Evolutionary conservation across 1,284 basidiomycete genomes (phyloP).

Genomic region (Apiotrichum laibachii): DNA sequence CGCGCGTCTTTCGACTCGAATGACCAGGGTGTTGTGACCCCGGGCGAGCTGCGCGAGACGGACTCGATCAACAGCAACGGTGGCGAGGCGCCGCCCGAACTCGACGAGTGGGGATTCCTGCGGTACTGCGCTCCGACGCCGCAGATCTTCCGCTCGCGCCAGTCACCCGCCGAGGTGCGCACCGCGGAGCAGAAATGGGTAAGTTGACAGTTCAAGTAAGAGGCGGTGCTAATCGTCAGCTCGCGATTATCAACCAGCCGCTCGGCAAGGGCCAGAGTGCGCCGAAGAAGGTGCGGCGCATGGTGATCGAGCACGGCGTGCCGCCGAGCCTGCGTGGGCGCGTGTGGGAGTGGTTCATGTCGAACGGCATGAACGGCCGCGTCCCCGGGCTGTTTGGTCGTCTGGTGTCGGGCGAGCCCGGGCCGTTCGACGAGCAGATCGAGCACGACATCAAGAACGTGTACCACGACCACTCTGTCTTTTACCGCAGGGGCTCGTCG

Average conservation of each 20-base stretch:
- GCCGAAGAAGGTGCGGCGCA: constrained; percentile 77
- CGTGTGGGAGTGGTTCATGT: constrained; percentile 74
- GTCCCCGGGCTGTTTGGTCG: constrained; percentile 69
- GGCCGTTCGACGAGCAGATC: constrained; percentile 59
- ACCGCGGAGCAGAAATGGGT: constrained; percentile 49
- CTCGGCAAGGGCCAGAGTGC: constrained; percentile 66
- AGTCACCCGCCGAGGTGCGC: constrained; percentile 34
- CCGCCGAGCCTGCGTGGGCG: constrained; percentile 79
- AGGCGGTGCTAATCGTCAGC: constrained; percentile 47
- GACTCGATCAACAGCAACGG: constrained; percentile 4
- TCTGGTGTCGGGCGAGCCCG: constrained; percentile 61
- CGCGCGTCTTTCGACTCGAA: constrained; percentile 12
- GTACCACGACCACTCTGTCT: constrained; percentile 46
- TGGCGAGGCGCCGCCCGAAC: constrained; percentile 27
- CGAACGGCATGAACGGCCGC: constrained; percentile 66
- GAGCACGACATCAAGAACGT: constrained; percentile 59
- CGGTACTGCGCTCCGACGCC: constrained; percentile 36
- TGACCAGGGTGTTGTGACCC: constrained; percentile 10
- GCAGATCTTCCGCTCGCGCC: constrained; percentile 39
- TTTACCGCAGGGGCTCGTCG: constrained; percentile 31
- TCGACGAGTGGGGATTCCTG: constrained; percentile 51
- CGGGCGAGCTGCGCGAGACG: constrained; percentile 3
- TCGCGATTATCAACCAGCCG: constrained; percentile 62
- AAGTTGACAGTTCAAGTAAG: constrained; percentile 5
- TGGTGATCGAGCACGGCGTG: constrained; percentile 71